Conservation (phyloP, 495 filamentous ascomycete species). For the Xylaria bambusicola region DNA sequence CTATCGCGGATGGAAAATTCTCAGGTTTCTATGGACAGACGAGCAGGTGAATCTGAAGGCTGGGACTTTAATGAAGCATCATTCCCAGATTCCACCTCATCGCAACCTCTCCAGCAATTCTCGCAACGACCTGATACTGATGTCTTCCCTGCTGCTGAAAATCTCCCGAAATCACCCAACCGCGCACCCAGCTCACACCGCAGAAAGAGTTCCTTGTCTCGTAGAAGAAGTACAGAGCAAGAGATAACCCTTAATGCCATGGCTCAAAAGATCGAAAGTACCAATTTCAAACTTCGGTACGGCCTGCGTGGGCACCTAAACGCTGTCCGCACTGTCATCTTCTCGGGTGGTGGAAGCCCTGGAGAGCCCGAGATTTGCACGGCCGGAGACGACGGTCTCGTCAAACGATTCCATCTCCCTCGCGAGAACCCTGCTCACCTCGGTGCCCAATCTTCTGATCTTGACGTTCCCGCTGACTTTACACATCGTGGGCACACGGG, state of each 20-base stretch:
- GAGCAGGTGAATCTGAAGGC: slow-evolving; percentile 62
- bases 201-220: slow-evolving; percentile 71
- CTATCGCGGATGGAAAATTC: slow-evolving; percentile 19
- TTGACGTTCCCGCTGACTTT: slow-evolving; percentile 90
- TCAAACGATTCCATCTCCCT: slow-evolving; percentile 96
- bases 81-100: slow-evolving; percentile 46
- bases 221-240: slow-evolving; percentile 58
- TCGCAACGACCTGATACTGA: slow-evolving; percentile 75
- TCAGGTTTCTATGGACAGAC: slow-evolving; percentile 46
- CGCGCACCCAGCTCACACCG: slow-evolving; percentile 71
- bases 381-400: slow-evolving; percentile 88
- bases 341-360: slow-evolving; percentile 91
- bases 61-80: slow-evolving; percentile 90
- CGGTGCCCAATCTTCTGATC: slow-evolving; percentile 64
- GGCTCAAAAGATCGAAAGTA: slow-evolving; percentile 58
- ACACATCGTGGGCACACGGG: slow-evolving; percentile 92
- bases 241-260: slow-evolving; percentile 51
- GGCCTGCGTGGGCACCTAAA: slow-evolving; percentile 91
- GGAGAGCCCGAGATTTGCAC: slow-evolving; percentile 97
- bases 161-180: slow-evolving; percentile 75
- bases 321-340: slow-evolving; percentile 88
- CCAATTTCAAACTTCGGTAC: slow-evolving; percentile 88
- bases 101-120: slow-evolving; percentile 45
- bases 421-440: slow-evolving; percentile 60
- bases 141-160: slow-evolving; percentile 81